A percentile compares a stretch with the other conserved stretches of the same genome.
Evolutionary conservation across 2,329 filamentous ascomycete species (phyloP).

Genomic region (Tolypocladium nubicola): DNA sequence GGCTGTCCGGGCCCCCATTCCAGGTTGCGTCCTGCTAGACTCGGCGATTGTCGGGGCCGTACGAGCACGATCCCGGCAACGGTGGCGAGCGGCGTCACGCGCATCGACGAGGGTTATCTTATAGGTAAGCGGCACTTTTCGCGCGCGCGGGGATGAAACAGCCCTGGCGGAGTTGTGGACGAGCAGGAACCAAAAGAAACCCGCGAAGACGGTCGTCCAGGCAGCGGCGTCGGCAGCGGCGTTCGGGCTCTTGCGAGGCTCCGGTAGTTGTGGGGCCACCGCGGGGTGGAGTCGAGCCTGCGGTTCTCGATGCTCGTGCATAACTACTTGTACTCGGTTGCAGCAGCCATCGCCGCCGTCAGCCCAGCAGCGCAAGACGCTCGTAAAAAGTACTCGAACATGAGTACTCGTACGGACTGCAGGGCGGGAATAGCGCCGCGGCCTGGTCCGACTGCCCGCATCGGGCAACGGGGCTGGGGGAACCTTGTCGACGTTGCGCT

Average conservation of each 20-base stretch:
- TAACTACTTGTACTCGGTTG: too few relatives aligned
- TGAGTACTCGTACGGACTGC: too few relatives aligned
- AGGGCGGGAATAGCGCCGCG: neutral
- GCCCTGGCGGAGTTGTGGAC: neutral
- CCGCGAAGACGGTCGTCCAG: neutral
- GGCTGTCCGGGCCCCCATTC: neutral
- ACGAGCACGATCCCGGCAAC: neutral
- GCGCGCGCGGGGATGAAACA: neutral
- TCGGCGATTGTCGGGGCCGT: neutral
- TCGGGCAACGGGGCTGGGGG: neutral
- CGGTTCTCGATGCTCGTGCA: neutral
- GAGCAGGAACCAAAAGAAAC: neutral
- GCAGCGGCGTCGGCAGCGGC: slow-evolving; percentile 6
- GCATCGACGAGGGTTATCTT: too few relatives aligned
- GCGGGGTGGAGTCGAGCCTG: neutral
- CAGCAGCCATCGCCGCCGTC: too few relatives aligned
- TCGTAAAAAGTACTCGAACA: too few relatives aligned
- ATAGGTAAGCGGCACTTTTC: too few relatives aligned
- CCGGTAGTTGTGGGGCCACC: slow-evolving; percentile 8
- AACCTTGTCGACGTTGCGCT: neutral
- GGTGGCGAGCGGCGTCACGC: neutral
- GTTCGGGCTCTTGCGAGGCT: slow-evolving; percentile 16
- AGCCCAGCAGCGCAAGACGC: too few relatives aligned
- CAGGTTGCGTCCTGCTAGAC: neutral
- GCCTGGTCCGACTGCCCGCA: slow-evolving; percentile 1